Evolutionary conservation across 2,329 filamentous ascomycete species (phyloP), one percentile per base, ranked within the genome.

Genomic region (Onygenales sp.): DNA sequence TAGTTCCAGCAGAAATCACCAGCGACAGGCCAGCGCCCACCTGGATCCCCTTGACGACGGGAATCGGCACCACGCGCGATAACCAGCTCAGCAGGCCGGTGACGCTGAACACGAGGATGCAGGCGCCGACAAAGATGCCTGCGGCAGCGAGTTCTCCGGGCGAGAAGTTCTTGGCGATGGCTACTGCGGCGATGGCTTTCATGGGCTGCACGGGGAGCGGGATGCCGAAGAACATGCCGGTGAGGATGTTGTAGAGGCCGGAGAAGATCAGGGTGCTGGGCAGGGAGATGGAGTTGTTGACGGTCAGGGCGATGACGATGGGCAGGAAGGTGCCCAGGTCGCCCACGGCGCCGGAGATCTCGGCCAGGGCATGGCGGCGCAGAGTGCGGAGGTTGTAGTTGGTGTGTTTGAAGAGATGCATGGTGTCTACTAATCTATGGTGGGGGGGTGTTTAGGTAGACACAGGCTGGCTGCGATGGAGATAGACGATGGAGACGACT

Each of bases 1-100:
- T 79, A 0, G 77, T 75, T 2, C 88, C 89, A 6, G 89, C 88
- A 10, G 87, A 86, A 54, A 95, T 78, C 52, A 90, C 80, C 13
- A 97, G 78, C 13, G 86, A 89, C 47, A 97, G 75, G 1, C 92
- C 92, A 4, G 92, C 92, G 39, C 92, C 92, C 47, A 96, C 82
- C 70, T 97, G 93, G 59, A 97, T 96, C 33, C 92, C 92, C 66
- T 95, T 95, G 51, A 97, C 85, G 0, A 97, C 86, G 0, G 91
- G 88, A 11, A 91, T 81, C 0, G 92, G 92, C 7, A 94, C 86
- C 11, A 84, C 76, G n/a, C 76, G 72, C 7, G 87, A 84, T 50
- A 88, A 83, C 77, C 83, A 86, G 54, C 77, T 78, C 34, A 96
- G 74, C n/a, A 93, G 71, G 0, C 92, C 88, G 0, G 89, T 94